Base-by-base conservation (phyloP, 2,329 filamentous ascomycete genomes). In the Colletotrichum acutatum region DNA sequence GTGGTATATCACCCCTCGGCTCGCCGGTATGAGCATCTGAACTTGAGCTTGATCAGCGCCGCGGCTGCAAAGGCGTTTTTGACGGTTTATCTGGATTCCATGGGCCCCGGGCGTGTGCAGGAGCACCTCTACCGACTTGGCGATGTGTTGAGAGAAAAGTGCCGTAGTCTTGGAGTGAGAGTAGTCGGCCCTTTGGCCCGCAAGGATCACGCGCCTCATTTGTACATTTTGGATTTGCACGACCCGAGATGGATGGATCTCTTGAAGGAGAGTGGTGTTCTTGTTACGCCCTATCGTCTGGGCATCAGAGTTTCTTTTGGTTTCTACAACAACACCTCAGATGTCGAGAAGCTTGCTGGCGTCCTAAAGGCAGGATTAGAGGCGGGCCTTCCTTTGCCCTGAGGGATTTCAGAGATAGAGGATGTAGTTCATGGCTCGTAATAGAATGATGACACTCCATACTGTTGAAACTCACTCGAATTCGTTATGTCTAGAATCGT, bases 21-120 rank as follows among this genome's bases (percentile, higher is more conserved):
- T 24, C 75, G 75, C 4, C 76, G 80, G 34, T 82, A 78, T 58
- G 78, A 80, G 32, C 80, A 82, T 52, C 68, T 77, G 11, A 81
- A 81, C 26, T 71, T 79, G 57, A 80, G 76, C 34, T 64, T 81
- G 4, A 70, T 79, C 14, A 76, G 54, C 0, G 76, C 75, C 0
- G 75, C 65, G 0, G 78, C 78, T 1, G 79, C 77, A 1, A 76
- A 73, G 14, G 78, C 79, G 5, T 78, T 74, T 22, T 65, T 78
- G 0, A 24, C 71, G 49, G 77, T 81, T 32, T 81, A 79, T 12
- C 72, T 80, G 2, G 78, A 80, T 6, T 72, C 71, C 0, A 72
- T 80, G 58, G 74, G 75, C 0, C 66, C 79, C 5, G 57, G 30
- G 54, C 77, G 78, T 4, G 78, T 81, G 1, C 75, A 80, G 71